Evolutionary conservation across 2,329 filamentous ascomycete genomes (phyloP), one percentile per base, ranked within the genome.

Genomic region (Aspergillus jensenii): DNA sequence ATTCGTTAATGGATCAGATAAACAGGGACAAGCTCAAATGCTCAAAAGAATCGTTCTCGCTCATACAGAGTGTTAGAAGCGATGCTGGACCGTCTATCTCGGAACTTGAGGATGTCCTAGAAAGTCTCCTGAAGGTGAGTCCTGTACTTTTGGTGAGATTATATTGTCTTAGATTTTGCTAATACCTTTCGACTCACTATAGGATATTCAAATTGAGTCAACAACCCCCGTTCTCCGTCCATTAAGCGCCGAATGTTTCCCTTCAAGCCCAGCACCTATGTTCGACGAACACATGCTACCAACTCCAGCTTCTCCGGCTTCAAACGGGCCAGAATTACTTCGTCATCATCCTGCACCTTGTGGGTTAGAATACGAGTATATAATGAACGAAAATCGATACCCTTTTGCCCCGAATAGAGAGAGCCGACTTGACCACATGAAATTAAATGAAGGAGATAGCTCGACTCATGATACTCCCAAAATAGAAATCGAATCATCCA

Each of bases 11-110:
- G 14, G 45, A 55, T 14, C 6, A 55, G 12, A 31, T 37, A 9
- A 60, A 58, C 15, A 55, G n/a, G 6, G 70, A 71, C 39, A 71
- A 67, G 43, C 49, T 73, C 11, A 60, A 65, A 6, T 71, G 68
- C 49, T 59, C 63, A 4, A 66, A 52, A 19, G 59, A 66, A 6
- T 58, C 65, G 2, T 52, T 71, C 6, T 9, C 52, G 12, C 47
- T 69, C 25, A 55, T 74, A 23, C 68, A 77, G 39, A 62, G 71
- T 3, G 65, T 74, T 3, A 61, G 72, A 25, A 65, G 61, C 25
- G 21, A 48, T 37, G 68, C 70, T 45, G 50, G 60, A 12, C 67
- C 58, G 37, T 56, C 61, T n/a, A 35, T 52, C 14, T 55, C 64
- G 6, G 67, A 71, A 52, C 46, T 65, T 19, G 67, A 70, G 17